phyloP scores from a whole-genome alignment of 805 yeast genomes.

The Candida golubevii region DNA sequence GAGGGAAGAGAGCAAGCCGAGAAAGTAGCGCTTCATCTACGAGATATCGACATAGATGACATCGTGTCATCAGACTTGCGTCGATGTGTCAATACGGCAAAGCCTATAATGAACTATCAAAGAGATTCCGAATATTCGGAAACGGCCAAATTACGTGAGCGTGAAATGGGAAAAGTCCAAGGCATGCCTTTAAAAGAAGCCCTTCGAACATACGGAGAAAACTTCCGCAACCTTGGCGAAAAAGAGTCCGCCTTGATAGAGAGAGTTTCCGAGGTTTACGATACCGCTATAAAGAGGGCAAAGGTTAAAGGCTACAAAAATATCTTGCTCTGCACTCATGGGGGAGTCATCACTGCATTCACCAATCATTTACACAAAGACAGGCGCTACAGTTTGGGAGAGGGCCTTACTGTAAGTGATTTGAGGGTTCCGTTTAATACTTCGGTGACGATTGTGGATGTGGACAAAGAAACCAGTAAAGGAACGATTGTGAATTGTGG shows the following conservation, averaged over 20 bases:
- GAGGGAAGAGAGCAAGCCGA: slow-evolving; percentile 60
- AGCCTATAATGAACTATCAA: slow-evolving; percentile 34
- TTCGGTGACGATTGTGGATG: slow-evolving; percentile 64
- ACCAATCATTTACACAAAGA: slow-evolving; percentile 46
- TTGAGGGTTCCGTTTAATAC: slow-evolving; percentile 69
- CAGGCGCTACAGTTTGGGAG: slow-evolving; percentile 33
- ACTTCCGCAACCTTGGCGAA: slow-evolving; percentile 68
- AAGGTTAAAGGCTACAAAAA: slow-evolving; percentile 37
- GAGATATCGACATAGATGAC: slow-evolving; percentile 39
- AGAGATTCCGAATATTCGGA: slow-evolving; percentile 22
- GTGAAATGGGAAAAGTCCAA: slow-evolving; percentile 72
- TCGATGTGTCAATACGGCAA: slow-evolving; percentile 60
- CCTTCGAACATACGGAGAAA: slow-evolving; percentile 49
- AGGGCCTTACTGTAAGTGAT: slow-evolving; percentile 35
- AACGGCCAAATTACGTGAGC: slow-evolving; percentile 50
- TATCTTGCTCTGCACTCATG: slow-evolving; percentile 67
- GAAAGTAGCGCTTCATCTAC: slow-evolving; percentile 45
- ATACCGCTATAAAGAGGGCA: slow-evolving; percentile 36
- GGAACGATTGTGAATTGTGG: slow-evolving; percentile 57
- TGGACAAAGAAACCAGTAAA: slow-evolving; percentile 33
- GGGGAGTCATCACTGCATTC: slow-evolving; percentile 70
- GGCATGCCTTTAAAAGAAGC: slow-evolving; percentile 73
- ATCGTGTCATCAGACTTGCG: slow-evolving; percentile 49
- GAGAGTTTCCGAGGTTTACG: slow-evolving; percentile 49
- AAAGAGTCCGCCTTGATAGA: slow-evolving; percentile 38